Percentiles rank a stretch among this genome's conserved stretches.
phyloP scores from a whole-genome alignment of 495 filamentous ascomycete genomes.

The Lophiotrema nucula region DNA sequence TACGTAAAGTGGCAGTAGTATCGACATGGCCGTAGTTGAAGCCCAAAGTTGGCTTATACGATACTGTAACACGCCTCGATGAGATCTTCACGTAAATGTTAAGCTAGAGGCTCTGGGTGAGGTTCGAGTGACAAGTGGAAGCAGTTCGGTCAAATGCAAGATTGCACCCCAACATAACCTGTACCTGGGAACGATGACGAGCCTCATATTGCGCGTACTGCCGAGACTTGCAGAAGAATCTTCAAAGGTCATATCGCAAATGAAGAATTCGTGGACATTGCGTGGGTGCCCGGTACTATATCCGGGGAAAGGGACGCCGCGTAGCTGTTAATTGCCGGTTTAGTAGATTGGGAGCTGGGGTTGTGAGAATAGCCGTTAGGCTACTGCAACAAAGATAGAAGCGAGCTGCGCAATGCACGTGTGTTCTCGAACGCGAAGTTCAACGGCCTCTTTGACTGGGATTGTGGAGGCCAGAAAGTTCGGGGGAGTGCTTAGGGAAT shows the following conservation, averaged over 20 bases:
- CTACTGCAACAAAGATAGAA: not conserved
- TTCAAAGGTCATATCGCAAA: slow-evolving; percentile 14
- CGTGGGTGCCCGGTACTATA: not conserved
- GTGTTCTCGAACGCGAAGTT: no score
- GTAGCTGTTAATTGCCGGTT: not conserved
- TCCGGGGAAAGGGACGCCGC: slow-evolving; percentile 4
- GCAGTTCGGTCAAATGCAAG: not conserved
- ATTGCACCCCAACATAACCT: not conserved
- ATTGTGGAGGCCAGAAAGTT: no score
- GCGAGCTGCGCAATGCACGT: not conserved
- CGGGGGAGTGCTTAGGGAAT: no score
- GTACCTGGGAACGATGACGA: slow-evolving; percentile 4
- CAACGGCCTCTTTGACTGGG: no score
- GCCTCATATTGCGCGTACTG: not conserved
- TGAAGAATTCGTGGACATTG: slow-evolving; percentile 13
- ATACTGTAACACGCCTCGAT: not conserved
- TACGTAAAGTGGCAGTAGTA: slow-evolving; percentile 33
- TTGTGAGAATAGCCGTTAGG: slow-evolving; percentile 3
- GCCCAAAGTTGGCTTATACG: no score
- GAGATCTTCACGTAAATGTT: not conserved
- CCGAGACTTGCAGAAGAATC: not conserved
- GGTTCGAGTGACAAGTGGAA: not conserved
- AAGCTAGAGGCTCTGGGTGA: not conserved
- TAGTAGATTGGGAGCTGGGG: not conserved
- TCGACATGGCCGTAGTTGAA: slow-evolving; percentile 4